Percentiles rank a stretch among this genome's conserved stretches.
phyloP scores from a whole-genome alignment of 2,329 filamentous ascomycete genomes.

The Curvularia eragrostidis region DNA sequence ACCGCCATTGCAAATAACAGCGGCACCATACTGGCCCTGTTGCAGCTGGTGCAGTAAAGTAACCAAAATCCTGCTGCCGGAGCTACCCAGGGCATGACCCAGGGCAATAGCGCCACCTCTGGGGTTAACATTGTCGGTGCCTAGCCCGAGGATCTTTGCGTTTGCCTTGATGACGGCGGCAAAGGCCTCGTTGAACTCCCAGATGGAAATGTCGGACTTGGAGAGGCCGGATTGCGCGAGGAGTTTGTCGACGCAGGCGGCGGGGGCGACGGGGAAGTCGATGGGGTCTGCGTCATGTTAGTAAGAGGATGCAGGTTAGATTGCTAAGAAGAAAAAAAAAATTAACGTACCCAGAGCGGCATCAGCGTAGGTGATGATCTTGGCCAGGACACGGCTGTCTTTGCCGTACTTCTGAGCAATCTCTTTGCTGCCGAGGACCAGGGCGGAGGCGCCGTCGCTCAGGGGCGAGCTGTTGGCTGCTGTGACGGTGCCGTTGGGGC shows the following conservation, averaged over 20 bases:
- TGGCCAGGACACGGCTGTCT: constrained; percentile 81
- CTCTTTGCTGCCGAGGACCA: constrained; percentile 82
- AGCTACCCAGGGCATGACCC: constrained; percentile 91
- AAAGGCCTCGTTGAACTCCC: constrained; percentile 99
- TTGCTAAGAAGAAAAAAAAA: background rate
- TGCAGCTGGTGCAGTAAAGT: constrained; percentile 91
- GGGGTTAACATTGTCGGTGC: constrained; percentile 81
- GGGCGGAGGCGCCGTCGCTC: constrained; percentile 90
- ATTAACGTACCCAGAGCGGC: constrained; percentile 68
- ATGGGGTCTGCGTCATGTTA: constrained; percentile 68
- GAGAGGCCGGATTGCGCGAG: constrained; percentile 87
- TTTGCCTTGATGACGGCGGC: constrained; percentile 95
- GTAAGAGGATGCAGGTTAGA: background rate
- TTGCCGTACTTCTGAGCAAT: constrained; percentile 81
- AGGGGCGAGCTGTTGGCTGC: constrained; percentile 93
- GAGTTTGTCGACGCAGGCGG: constrained; percentile 90
- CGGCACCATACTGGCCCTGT: constrained; percentile 91
- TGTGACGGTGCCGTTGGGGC: constrained; percentile 89
- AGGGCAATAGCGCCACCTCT: constrained; percentile 90
- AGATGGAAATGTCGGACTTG: constrained; percentile 88
- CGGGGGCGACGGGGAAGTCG: constrained; percentile 91
- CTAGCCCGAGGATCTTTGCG: constrained; percentile 85
- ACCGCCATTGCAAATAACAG: constrained; percentile 96
- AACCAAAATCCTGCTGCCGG: constrained; percentile 86
- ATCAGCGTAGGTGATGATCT: constrained; percentile 84